phyloP scores from a whole-genome alignment of 2,329 filamentous ascomycete species.

The Ceratocystiopsis sp. region DNA sequence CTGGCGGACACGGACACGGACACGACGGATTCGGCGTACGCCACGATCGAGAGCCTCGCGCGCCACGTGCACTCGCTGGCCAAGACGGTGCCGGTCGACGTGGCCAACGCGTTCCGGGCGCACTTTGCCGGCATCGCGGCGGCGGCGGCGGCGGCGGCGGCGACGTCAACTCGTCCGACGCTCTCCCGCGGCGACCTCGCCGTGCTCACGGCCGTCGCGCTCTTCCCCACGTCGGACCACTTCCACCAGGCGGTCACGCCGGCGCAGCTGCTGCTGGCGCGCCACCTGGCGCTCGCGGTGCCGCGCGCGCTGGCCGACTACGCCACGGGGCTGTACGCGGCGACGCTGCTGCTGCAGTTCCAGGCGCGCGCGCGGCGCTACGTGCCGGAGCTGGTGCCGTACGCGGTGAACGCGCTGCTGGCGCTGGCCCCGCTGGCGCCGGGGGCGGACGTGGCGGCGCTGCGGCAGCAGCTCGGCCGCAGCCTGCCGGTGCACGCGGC shows the following conservation, averaged over 20 bases:
- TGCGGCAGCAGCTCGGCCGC: not conserved
- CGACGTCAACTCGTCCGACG: slow-evolving; percentile 21
- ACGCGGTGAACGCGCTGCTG: slow-evolving; percentile 56
- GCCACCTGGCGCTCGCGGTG: slow-evolving; percentile 65
- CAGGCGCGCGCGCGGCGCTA: slow-evolving; percentile 72
- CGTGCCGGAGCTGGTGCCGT: slow-evolving; percentile 76
- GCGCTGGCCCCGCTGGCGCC: slow-evolving; percentile 36
- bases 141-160: slow-evolving; percentile 21
- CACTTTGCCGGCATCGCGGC: slow-evolving; percentile 42
- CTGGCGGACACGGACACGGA: slow-evolving; percentile 23
- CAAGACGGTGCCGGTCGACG: slow-evolving; percentile 64
- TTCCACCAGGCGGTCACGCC: slow-evolving; percentile 93
- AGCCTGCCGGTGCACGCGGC: slow-evolving; percentile 4
- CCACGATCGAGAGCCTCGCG: slow-evolving; percentile 48
- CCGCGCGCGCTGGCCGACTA: slow-evolving; percentile 50
- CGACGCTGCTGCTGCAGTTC: slow-evolving; percentile 64
- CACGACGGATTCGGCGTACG: not conserved
- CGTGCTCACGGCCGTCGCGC: slow-evolving; percentile 66
- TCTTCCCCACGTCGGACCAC: slow-evolving; percentile 92
- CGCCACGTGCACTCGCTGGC: slow-evolving; percentile 87
- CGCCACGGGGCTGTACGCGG: slow-evolving; percentile 60
- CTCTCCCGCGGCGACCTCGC: slow-evolving; percentile 56
- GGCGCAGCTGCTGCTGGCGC: slow-evolving; percentile 65
- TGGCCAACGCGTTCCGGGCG: slow-evolving; percentile 60
- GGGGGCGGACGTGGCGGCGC: not conserved